These are phyloP conservation scores for Exidia glandulosa DNA, from an alignment of 768 basidiomycete genomes.

Conservation along the genomic window DNA sequence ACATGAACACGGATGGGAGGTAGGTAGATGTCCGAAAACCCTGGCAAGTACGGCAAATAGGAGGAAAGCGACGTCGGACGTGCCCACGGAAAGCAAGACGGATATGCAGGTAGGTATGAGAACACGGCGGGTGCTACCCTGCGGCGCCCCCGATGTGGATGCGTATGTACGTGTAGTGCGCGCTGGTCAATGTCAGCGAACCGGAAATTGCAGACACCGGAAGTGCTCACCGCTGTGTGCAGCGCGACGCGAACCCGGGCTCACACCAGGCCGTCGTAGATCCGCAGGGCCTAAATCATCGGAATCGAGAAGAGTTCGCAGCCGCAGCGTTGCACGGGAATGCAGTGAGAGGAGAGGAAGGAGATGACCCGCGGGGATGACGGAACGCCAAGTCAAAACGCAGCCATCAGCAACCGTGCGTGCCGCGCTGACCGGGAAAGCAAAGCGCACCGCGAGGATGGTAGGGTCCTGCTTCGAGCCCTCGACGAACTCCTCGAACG, in stretches of 20 bases:
- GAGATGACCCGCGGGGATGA: constrained; percentile 1
- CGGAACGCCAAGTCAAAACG: background rate
- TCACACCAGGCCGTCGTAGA: background rate
- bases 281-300: background rate
- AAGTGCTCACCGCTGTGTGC: background rate
- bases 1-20: background rate
- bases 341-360: constrained; percentile 6
- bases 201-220: no score
- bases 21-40: background rate
- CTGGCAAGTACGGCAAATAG: background rate
- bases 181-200: background rate
- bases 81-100: no score
- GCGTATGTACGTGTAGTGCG: no score
- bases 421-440: no score
- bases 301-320: background rate
- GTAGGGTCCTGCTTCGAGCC: constrained; percentile 98
- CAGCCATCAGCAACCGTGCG: no score
- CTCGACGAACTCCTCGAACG: constrained; percentile 95
- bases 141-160: no score
- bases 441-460: constrained; percentile 74
- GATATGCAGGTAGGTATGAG: no score
- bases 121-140: no score
- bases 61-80: background rate
- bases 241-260: background rate
- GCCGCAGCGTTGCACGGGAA: background rate